These are phyloP conservation scores for Ophioceras dolichostomum DNA, from an alignment of 2,329 filamentous ascomycete species.

Conservation along the genomic window DNA sequence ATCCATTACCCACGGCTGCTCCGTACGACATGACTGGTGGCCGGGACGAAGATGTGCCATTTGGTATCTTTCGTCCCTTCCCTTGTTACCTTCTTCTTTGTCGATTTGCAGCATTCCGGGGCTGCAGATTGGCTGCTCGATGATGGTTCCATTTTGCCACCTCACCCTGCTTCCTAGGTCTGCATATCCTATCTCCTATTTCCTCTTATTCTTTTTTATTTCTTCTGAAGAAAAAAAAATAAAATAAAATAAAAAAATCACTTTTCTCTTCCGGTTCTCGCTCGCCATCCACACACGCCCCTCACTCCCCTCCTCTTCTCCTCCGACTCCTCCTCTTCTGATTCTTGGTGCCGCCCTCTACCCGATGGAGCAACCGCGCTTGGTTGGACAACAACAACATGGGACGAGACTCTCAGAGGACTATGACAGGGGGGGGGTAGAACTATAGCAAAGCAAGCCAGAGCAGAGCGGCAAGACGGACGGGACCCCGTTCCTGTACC, in stretches of 20 bases:
- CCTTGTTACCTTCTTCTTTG: neutral
- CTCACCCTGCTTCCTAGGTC: constrained; percentile 25
- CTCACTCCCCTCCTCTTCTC: too few species aligned
- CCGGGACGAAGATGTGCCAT: neutral
- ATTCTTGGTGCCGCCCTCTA: too few species aligned
- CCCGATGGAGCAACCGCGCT: neutral
- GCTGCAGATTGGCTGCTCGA: constrained; percentile 25
- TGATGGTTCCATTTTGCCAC: constrained; percentile 31
- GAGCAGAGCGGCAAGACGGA: too few species aligned
- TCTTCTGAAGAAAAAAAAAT: too few species aligned
- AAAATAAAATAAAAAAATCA: too few species aligned
- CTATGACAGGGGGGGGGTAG: too few species aligned
- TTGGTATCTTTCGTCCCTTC: neutral
- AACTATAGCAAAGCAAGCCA: too few species aligned
- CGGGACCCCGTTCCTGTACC: too few species aligned
- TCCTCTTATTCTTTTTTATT: constrained; percentile 2
- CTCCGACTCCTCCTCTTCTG: too few species aligned
- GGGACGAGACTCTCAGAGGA: neutral
- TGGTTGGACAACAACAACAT: neutral
- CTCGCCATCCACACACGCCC: too few species aligned
- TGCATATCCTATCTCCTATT: constrained; percentile 20
- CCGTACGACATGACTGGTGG: constrained; percentile 5
- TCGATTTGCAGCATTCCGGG: constrained; percentile 13
- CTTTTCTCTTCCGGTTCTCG: too few species aligned
- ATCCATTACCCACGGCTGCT: constrained; percentile 1